Evolutionary conservation across 2,329 filamentous ascomycete species (phyloP), one percentile per base, ranked within the genome.

Genomic region (Ophiostoma novo-ulmi): DNA sequence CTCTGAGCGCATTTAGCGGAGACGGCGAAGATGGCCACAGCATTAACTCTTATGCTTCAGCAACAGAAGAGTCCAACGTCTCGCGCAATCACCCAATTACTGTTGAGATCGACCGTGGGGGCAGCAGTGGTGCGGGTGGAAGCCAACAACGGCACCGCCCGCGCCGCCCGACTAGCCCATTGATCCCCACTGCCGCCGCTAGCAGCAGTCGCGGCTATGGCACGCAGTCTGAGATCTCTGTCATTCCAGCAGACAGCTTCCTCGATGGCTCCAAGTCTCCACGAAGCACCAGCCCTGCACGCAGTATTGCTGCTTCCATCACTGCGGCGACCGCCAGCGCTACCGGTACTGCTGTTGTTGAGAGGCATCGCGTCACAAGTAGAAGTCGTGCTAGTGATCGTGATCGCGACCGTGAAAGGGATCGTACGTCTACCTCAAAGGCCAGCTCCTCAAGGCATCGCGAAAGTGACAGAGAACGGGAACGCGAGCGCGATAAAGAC

Each of bases 221-320:
- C 14, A 88, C 87, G 74, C 83, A 88, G 68, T 97, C 94, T 3
- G 94, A 97, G 77, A 92, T 98, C 68, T 98, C 94, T 83, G 79
- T 91, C 84, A 88, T 88, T 69, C 86, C 86, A 14, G 84, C 84
- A 22, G 85, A 88, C 76, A 88, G 86, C 76, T 88, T 88, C 72
- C 80, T 88, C 8, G 86, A 88, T 75, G 85, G 85, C n/a, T 84
- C 85, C 5, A 85, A 84, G 1, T 81, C 81, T 78, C 79, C 31
- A 69, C 80, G 80, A 72, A 80, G 80, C 70, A 78, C 78, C 71
- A 85, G 83, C 72, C 82, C 82, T 0, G 78, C 80, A 6, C 80
- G 80, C 20, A 78, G 79, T 52, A 76, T 82, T 66, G 77, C 80
- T 11, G 78, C 79, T 13, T 80, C 80, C 20, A 80, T 80, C 17